Evolutionary conservation across 2,329 filamentous ascomycete genomes (phyloP), one percentile per base, ranked within the genome.

Genomic region (Colletotrichum sp.): DNA sequence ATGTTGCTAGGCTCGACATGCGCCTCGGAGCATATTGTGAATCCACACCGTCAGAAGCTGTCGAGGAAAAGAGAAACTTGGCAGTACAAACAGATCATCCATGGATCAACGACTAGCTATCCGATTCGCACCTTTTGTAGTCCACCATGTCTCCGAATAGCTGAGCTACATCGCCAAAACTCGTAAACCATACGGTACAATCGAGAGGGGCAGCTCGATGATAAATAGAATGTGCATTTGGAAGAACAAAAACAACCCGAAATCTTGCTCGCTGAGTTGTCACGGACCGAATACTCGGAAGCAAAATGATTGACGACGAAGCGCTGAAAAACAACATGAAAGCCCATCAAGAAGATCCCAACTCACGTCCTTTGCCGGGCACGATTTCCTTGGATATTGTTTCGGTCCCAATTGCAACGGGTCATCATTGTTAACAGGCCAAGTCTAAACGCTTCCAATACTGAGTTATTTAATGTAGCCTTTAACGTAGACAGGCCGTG

Each of bases 171-270:
- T 36, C 34, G 34, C 34, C 34, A 36, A 8, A 15, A 15, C 34
- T 36, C 15, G 1, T 36, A 0, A 8, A 36, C 15, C 0, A 16
- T 16, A 36, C 34, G 34, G 34, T 5, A 36, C 1, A 5, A 36
- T 16, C 7, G 34, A 16, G 5, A 36, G 34, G 1, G 34, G 34
- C 34, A 36, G 34, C 34, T 36, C 34, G 15, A 34, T 36, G 34
- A 16, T 16, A 16, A 1, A 34, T 15, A 34, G 32, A 34, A 2
- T 3, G 38, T 21, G 18, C 9, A 12, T 4, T 1, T 1, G 38
- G 18, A 10, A 48, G 38, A 48, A 10, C 5, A 3, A 43, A 9
- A 18, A 18, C 38, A 43, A 48, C 9, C 3, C 12, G 6, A 13
- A 52, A 24, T 52, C n/a, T 12, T 52, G 6, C 6, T 52, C 12